A percentile compares a stretch with the other conserved stretches of the same genome.
Evolutionary conservation across 176 grass and related monocot genomes (phyloP).

Genomic region (Rhipidocladum racemiflorum): DNA sequence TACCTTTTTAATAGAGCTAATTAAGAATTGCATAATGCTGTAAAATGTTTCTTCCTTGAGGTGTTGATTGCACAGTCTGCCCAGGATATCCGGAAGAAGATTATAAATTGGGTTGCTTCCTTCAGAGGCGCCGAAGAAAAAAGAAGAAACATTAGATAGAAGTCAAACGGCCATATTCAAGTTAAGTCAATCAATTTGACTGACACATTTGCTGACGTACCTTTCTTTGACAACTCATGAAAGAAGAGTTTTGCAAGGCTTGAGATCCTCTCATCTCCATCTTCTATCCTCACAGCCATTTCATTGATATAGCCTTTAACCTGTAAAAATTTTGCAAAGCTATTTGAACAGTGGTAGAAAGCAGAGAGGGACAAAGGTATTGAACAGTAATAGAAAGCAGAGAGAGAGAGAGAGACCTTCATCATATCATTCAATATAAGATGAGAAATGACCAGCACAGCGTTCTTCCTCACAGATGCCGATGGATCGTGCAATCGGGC

Average conservation of each 20-base stretch:
- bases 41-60: conserved; percentile 74
- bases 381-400: neutral
- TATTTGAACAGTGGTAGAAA: conserved; percentile 19
- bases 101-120: conserved; percentile 99
- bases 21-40: conserved; percentile 95
- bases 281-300: conserved; percentile 88
- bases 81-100: conserved; percentile 93
- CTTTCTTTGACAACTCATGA: conserved; percentile 99
- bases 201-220: conserved; percentile 30
- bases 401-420: conserved; percentile 58
- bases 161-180: conserved; percentile 11
- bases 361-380: neutral
- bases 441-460: conserved; percentile 95
- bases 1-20: conserved; percentile 93
- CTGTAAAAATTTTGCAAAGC: conserved; percentile 40
- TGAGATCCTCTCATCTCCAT: conserved; percentile 86
- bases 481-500: conserved; percentile 69
- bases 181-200: neutral
- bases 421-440: conserved; percentile 99
- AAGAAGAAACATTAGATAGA: conserved; percentile 35
- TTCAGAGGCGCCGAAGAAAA: conserved; percentile 35
- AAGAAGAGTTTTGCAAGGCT: conserved; percentile 95
- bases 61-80: conserved; percentile 84
- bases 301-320: conserved; percentile 97
- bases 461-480: conserved; percentile 84